These are phyloP conservation scores for Wickerhamomyces bovis DNA, from an alignment of 805 yeast species.

Conservation along the genomic window DNA sequence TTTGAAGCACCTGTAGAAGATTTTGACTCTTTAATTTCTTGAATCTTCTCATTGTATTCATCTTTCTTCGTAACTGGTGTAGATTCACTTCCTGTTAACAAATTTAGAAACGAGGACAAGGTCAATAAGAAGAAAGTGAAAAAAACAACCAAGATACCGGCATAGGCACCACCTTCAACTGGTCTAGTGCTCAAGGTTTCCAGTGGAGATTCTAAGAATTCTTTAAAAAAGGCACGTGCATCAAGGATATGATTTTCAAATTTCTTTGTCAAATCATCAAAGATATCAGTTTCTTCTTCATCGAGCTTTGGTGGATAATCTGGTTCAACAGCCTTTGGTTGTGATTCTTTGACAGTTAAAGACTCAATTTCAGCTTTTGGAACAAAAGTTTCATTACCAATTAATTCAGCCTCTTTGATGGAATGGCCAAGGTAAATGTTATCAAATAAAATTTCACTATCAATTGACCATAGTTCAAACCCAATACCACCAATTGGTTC, in stretches of 20 bases:
- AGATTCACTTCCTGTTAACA: constrained; percentile 18
- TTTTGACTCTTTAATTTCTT: constrained; percentile 10
- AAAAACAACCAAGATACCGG: constrained; percentile 34
- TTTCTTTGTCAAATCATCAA: constrained; percentile 15
- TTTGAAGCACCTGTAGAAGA: constrained; percentile 12
- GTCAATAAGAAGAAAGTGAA: constrained; percentile 39
- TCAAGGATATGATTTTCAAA: constrained; percentile 17
- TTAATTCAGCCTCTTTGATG: constrained; percentile 72
- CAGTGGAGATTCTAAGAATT: constrained; percentile 40
- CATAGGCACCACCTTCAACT: constrained; percentile 42
- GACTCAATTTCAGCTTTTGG: constrained; percentile 50
- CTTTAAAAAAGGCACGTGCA: constrained; percentile 30
- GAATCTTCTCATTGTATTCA: constrained; percentile 1
- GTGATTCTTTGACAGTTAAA: constrained; percentile 32
- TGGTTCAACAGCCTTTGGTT: constrained; percentile 34
- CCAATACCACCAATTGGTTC: constrained; percentile 76
- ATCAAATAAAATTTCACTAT: constrained; percentile 66
- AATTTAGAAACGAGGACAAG: constrained; percentile 29
- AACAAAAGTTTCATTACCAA: constrained; percentile 72
- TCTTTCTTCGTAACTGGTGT: constrained; percentile 2
- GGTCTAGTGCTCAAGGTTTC: constrained; percentile 40
- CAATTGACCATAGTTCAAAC: constrained; percentile 88
- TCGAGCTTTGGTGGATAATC: neutral
- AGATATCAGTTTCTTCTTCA: constrained; percentile 4
- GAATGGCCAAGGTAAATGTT: constrained; percentile 84